Evolutionary conservation across 148 eudicot genomes (phyloP).

Genomic region (Mesembryanthemum crystallinum): DNA sequence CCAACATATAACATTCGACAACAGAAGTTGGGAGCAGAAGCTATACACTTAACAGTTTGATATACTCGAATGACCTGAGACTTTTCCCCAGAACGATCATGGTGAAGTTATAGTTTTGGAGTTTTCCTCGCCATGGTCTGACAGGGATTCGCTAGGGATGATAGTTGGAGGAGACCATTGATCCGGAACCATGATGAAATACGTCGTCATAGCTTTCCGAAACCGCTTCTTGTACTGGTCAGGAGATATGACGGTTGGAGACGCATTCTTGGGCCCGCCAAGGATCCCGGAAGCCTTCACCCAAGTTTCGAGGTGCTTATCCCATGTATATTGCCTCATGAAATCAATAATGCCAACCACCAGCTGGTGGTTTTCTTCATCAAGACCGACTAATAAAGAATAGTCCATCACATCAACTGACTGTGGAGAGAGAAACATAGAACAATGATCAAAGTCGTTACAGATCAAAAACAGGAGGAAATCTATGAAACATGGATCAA

Average conservation of each 20-base stretch:
- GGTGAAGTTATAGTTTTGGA: constrained; percentile 22
- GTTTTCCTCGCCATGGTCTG: constrained; percentile 40
- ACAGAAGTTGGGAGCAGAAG: background rate
- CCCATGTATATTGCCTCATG: constrained; percentile 84
- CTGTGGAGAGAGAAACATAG: constrained; percentile 26
- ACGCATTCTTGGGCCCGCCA: constrained; percentile 59
- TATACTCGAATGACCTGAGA: constrained; percentile 5
- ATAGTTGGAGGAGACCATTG: constrained; percentile 51
- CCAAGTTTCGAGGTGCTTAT: constrained; percentile 81
- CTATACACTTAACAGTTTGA: constrained; percentile 23
- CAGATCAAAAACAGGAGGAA: background rate
- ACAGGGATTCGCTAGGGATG: constrained; percentile 31
- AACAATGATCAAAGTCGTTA: background rate
- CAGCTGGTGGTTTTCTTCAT: constrained; percentile 58
- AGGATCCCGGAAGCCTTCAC: constrained; percentile 75
- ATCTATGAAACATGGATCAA: no score
- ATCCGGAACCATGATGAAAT: constrained; percentile 70
- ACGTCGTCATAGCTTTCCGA: constrained; percentile 72
- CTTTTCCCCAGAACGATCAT: constrained; percentile 2
- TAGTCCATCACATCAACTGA: constrained; percentile 72
- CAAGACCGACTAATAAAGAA: constrained; percentile 65
- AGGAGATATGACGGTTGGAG: constrained; percentile 72
- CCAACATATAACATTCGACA: background rate
- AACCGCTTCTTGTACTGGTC: constrained; percentile 75
- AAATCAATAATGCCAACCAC: constrained; percentile 71